Evolutionary conservation across 495 filamentous ascomycete genomes (phyloP), one percentile per base, ranked within the genome.

Genomic region (Aspergillus coremiiformis): DNA sequence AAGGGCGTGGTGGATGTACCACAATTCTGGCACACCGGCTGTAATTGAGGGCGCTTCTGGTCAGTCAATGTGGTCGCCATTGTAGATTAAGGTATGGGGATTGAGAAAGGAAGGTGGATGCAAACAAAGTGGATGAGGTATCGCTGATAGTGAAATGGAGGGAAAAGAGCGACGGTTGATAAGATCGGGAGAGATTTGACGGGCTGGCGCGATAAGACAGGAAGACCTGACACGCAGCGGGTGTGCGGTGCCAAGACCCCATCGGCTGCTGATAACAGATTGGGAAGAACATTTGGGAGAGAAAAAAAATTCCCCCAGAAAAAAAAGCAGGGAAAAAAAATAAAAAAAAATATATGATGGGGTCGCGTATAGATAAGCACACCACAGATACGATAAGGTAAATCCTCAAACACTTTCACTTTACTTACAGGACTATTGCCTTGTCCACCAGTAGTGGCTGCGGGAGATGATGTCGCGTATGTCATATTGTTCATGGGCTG

Each of bases 21-120:
- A 73, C 93, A 99, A 73, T 99, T 99, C 67, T 95, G 90, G 66
- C 93, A 99, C 53, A 91, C 87, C 44, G 93, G 93, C 93, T 98
- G 83, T 72, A 81, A 76, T 66, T 80, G 76, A 55, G 76, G 66
- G 56, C 68, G 73, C 60, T 78, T 75, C 52, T 73, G 70, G 61
- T 82, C 75, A 83, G 81, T 66, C 61, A 79, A 65, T 35, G 69
- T 74, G 21, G 74, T 74, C 47, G 80, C 81, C 82, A 80, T 83
- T 56, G 49, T 81, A 67, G 56, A 43, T 41, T 27, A 27, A 53
- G 45, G 26, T 33, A 45, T 55, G 56, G 29, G 47, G 53, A 21
- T 47, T 41, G 44, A 51, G 53, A 51, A 51, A 60, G 35, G 47
- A 54, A 57, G 52, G 42, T 48, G 55, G 51, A 56, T 47, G 52